Percentiles rank a stretch among this genome's conserved stretches.
Evolutionary conservation across 352 stramenopile genomes (phyloP).

Genomic region (Plasmopara viticola): DNA sequence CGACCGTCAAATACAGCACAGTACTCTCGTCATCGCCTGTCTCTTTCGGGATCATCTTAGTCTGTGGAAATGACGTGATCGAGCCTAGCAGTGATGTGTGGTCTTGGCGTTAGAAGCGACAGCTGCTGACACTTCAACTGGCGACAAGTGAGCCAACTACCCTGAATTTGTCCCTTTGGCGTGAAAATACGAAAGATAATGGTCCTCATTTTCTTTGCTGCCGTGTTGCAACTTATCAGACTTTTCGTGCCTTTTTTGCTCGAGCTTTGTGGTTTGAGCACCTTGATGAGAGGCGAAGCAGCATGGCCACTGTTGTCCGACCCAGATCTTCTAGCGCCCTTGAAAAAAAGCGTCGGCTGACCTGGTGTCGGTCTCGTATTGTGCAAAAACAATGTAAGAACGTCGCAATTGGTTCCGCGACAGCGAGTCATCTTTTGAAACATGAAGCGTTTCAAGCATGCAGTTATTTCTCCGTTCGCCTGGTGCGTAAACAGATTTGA

Average conservation of each 20-base stretch:
- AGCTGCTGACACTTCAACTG: constrained; percentile 7
- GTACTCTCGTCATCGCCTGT: constrained; percentile 27
- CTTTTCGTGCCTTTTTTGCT: neutral
- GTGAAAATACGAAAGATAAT: constrained; percentile 24
- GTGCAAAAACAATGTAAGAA: neutral
- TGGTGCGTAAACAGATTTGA: neutral
- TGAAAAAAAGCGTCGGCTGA: neutral
- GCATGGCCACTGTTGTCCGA: neutral
- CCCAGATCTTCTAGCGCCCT: neutral
- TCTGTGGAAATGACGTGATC: constrained; percentile 15
- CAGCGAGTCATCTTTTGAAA: neutral
- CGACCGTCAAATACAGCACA: constrained; percentile 16
- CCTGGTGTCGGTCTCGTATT: neutral
- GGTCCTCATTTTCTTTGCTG: neutral
- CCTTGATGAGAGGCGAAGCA: neutral
- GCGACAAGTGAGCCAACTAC: constrained; percentile 20
- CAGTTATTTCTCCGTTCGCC: neutral
- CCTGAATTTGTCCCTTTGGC: constrained; percentile 22
- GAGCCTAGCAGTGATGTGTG: constrained; percentile 1
- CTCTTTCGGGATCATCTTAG: constrained; percentile 20
- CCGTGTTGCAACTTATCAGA: no score
- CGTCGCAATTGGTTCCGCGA: neutral
- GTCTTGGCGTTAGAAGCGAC: neutral
- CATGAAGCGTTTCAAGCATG: neutral
- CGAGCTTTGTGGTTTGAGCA: neutral